A percentile compares a stretch with the other conserved stretches of the same genome.
phyloP scores from a whole-genome alignment of 2,329 filamentous ascomycete genomes.

The Bipolaris victoriae region DNA sequence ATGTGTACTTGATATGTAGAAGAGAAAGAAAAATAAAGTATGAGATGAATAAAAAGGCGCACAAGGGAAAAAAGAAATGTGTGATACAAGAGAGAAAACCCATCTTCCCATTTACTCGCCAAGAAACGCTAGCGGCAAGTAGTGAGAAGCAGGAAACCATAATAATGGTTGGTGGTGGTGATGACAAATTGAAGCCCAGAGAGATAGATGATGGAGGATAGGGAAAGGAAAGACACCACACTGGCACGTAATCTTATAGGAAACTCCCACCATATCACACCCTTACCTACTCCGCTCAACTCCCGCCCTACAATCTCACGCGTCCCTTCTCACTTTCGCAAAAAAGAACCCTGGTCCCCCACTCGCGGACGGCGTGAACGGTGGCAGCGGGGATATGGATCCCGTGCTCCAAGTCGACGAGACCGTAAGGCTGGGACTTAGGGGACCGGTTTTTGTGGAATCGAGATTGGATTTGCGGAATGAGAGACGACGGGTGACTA shows the following conservation, averaged over 20 bases:
- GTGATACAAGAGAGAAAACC: not conserved
- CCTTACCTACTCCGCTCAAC: not conserved
- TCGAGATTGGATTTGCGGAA: constrained; percentile 1
- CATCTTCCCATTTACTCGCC: not conserved
- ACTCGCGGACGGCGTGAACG: not conserved
- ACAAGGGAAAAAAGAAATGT: not conserved
- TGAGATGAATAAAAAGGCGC: not conserved
- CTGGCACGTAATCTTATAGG: not conserved
- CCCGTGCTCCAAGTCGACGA: not conserved
- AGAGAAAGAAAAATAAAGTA: not conserved
- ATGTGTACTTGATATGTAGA: not conserved
- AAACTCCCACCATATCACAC: no score
- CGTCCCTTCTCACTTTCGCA: not conserved
- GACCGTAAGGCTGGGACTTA: not conserved
- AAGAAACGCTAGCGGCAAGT: not conserved
- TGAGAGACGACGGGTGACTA: constrained; percentile 15
- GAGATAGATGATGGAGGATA: not conserved
- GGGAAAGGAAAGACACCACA: not conserved
- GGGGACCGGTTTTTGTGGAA: not conserved
- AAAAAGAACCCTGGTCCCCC: not conserved
- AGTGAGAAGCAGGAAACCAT: not conserved
- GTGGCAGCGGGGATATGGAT: constrained; percentile 1
- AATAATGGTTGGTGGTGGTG: not conserved
- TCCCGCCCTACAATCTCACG: no score
- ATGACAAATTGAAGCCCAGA: not conserved